phyloP scores from a whole-genome alignment of 208 protist genomes.

The Trichomonas gallinae region DNA sequence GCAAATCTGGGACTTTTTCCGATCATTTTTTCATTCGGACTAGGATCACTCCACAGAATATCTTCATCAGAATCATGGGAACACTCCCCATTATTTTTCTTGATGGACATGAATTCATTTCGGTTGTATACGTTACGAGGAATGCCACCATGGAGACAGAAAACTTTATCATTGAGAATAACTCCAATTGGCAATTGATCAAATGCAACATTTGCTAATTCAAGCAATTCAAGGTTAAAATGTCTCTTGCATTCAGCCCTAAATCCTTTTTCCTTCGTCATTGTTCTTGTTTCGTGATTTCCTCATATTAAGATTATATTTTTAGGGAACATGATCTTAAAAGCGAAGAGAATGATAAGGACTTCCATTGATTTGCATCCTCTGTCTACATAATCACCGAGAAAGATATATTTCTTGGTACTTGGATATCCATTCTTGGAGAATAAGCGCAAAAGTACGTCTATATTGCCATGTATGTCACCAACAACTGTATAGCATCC shows the following conservation, averaged over 20 bases:
- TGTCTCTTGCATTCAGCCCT: not conserved
- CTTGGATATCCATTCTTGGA: not conserved
- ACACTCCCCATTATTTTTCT: too few species aligned
- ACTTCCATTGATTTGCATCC: not conserved
- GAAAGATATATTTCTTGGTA: not conserved
- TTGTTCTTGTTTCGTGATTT: not conserved
- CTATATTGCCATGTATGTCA: too few species aligned
- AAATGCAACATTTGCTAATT: not conserved
- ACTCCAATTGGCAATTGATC: not conserved
- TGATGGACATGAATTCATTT: not conserved
- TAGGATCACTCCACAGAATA: too few species aligned
- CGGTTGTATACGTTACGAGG: not conserved
- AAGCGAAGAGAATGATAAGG: not conserved
- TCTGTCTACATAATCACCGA: not conserved
- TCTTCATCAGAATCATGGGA: too few species aligned
- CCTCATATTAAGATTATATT: not conserved
- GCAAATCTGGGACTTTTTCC: too few species aligned
- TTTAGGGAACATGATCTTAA: not conserved
- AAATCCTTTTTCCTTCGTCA: constrained; percentile 6
- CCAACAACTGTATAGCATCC: too few species aligned
- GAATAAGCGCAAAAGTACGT: too few species aligned
- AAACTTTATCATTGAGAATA: not conserved
- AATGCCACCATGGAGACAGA: not conserved
- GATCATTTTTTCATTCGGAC: too few species aligned
- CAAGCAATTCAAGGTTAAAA: not conserved